Base-by-base conservation (phyloP, 2,329 filamentous ascomycete genomes). In the Hymenoscyphus occultus region DNA sequence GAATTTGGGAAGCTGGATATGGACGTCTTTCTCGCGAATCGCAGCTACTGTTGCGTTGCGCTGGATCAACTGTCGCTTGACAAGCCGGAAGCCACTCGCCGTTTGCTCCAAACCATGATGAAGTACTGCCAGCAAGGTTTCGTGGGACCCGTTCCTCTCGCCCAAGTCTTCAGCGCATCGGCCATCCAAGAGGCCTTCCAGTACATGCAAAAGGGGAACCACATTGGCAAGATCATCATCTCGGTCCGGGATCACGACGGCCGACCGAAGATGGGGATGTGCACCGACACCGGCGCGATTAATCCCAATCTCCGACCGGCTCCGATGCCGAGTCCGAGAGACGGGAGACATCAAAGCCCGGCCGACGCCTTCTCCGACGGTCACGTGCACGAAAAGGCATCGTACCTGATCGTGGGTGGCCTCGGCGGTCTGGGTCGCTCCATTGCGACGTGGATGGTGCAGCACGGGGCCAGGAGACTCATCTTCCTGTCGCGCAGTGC, bases 381-480 rank as follows among this genome's bases (percentile, higher is more conserved):
- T 22, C 22, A 22, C 22, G 22, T 22, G 22, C 22, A 22, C 22
- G 22, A 1, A 22, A 22, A 1, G 22, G 62, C 39, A 40, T 57
- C 31, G 60, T 80, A 79, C 62, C 60, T 80, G 1, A 61, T 80
- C 0, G 69, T 74, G 2, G 78, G 78, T 22, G 78, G 78, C 1
- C 70, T 79, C 19, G 78, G 78, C 22, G 78, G 77, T 7, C 61
- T 80, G 0, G 78, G 78, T 5, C 72, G 73, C 22, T 59, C 69
- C 0, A 65, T 80, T 0, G 72, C 77, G 2, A 69, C 62, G 0
- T 78, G 76, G 75, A 72, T 80, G 68, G 73, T 73, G 4, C 68
- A 74, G 32, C 69, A 70, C 5, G 77, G 77, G 0, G 78, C 77
- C 3, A 70, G 72, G 0, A 67, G 77, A 56, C 45, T 80, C 1